These are phyloP conservation scores for Pleurotus platypus DNA, from an alignment of 768 basidiomycete genomes.

Conservation along the genomic window DNA sequence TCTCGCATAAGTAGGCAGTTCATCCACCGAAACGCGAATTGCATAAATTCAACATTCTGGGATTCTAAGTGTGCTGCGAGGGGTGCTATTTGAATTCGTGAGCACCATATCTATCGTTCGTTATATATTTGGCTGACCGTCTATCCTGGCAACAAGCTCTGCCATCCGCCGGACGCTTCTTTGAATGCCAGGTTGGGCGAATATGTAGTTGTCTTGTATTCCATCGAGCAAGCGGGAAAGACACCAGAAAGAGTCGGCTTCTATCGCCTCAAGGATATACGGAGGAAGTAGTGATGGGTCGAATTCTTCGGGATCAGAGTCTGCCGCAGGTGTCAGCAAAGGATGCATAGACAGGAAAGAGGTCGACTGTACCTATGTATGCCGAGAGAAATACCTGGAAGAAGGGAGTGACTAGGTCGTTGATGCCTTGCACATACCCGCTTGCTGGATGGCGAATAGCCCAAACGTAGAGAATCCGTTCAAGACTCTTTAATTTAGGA, in stretches of 20 bases:
- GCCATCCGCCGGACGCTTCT: slow-evolving; percentile 92
- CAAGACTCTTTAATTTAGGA: slow-evolving; percentile 61
- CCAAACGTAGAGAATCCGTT: slow-evolving; percentile 97
- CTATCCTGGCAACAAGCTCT: slow-evolving; percentile 86
- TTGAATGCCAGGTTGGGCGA: slow-evolving; percentile 94
- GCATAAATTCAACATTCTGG: slow-evolving; percentile 98
- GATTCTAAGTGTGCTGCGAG: slow-evolving; percentile 82
- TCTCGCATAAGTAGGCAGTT: slow-evolving; percentile 98
- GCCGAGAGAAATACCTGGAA: slow-evolving; percentile 95
- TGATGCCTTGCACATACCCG: slow-evolving; percentile 99
- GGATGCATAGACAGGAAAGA: slow-evolving; percentile 7
- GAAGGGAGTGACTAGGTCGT: slow-evolving; percentile 96
- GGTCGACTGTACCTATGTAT: slow-evolving; percentile 70
- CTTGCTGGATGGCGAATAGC: slow-evolving; percentile 98
- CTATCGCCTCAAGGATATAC: slow-evolving; percentile 75
- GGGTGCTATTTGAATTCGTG: slow-evolving; percentile 50
- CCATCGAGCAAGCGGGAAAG: slow-evolving; percentile 92
- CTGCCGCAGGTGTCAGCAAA: slow-evolving; percentile 34
- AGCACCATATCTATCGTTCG: background rate
- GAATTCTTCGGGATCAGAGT: slow-evolving; percentile 86
- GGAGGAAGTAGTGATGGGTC: slow-evolving; percentile 75
- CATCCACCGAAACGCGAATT: slow-evolving; percentile 99
- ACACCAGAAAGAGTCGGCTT: slow-evolving; percentile 99
- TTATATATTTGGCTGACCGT: slow-evolving; percentile 41
- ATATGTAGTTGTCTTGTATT: slow-evolving; percentile 98